Evolutionary conservation across 208 protist genomes (phyloP), one percentile per base, ranked within the genome.

Genomic region (Angomonas ambiguus): DNA sequence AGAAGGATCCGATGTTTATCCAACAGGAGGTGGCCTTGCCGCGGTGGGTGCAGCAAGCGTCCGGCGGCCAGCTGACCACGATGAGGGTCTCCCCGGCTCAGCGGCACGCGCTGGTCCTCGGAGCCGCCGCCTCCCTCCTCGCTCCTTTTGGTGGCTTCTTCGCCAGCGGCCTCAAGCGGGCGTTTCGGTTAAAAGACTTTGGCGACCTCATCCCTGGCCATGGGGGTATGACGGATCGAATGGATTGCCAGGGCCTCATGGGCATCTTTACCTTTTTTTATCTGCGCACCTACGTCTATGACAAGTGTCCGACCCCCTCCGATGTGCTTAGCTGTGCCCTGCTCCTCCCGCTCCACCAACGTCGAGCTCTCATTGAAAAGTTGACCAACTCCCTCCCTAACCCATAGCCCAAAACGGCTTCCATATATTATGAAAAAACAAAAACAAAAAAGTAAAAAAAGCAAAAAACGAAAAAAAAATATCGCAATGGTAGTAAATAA

Each of bases 61-160:
- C 83, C 0, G 71, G 74, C 16, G 72, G 76, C 24, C 65, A 65
- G 41, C 35, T 83, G 20, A 81, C 57, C 32, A 81, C 69, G 30
- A 79, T 93, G 41, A 53, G 77, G 24, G 76, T 88, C 42, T 85
- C 85, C 1, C 81, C 82, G 3, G 87, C 94, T 13, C 95, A 98
- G 80, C 72, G 95, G 41, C 98, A 99, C 72, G 85, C 89, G 3
- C 27, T 99, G n/a, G 79, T 95, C 24, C 71, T 99, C 24, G 96
- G 93, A n/a, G 75, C 91, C 18, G 99, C 98, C 71, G 96, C 95
- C 3, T 98, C 97, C 25, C 68, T 99, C 2, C 68, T 99, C 31
- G 97, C 98, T 0, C 98, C 98, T 18, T 99, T 99, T 82, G 98
- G 98, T 31, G 98, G 98, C 22, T 99, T 99, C 82, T 99, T 99